Evolutionary conservation across 345 rosid species (phyloP), one percentile per base, ranked within the genome.

Genomic region (Carallia brachiata): DNA sequence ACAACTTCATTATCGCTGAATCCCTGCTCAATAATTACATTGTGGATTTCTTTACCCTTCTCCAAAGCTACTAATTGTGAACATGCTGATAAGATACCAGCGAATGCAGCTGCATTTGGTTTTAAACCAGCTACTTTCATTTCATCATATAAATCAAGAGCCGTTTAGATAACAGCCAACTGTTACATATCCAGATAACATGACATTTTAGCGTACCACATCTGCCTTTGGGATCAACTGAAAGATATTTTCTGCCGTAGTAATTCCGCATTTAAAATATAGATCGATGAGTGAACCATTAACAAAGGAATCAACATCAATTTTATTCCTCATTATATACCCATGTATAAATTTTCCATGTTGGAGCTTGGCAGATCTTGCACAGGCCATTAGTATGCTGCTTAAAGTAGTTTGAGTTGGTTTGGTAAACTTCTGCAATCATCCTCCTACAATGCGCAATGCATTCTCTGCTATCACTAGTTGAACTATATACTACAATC

Each of bases 31-130:
- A 30, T 52, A 44, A 89, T 63, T 40, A 61, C 73, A 13, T 64
- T 65, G 79, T 89, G 92, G 78, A 91, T 87, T 63, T 77, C 81
- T 77, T 77, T 85, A 36, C 97, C 93, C 75, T 86, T 86, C 72
- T 80, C 93, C 57, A 91, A 68, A 47, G 85, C 84, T 65, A 90
- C 87, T 63, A 91, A 70, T 50, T 84, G 91, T 28, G 89, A 82
- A 79, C 97, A 91, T 70, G 90, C 90, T 28, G 89, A 61, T 73
- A 91, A 81, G 40, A 82, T 62, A 72, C 82, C 84, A 13, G 87
- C 77, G 72, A 86, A 89, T 23, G 95, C 86, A 57, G 84, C 68
- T 6, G 80, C 90, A 75, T 91, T 91, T 31, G 89, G 88, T 50
- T 79, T 77, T 68, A 80, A 77, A 68, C 82, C 74, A 50, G 66